Conservation (phyloP, 2,329 filamentous ascomycete species). For the Simplicillium aogashimaense region DNA sequence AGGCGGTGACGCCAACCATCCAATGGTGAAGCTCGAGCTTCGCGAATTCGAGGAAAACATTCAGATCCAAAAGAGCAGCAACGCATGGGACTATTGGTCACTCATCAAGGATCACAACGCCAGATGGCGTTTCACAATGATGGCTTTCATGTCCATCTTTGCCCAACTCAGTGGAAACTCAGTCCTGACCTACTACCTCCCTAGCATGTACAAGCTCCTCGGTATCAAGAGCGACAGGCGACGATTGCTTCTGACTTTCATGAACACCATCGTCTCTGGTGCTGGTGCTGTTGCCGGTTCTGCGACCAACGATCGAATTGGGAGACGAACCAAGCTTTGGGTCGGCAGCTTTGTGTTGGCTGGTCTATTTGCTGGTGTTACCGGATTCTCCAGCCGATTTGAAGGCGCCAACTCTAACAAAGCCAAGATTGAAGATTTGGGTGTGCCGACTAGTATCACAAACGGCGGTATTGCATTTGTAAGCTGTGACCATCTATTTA, state of each 20-base stretch:
- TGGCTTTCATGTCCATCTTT: slow-evolving; percentile 41
- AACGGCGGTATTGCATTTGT: slow-evolving; percentile 36
- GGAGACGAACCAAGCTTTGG: slow-evolving; percentile 34
- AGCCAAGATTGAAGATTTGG: not conserved
- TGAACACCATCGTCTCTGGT: slow-evolving; percentile 34
- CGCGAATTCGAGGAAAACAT: slow-evolving; percentile 28
- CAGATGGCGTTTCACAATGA: slow-evolving; percentile 39
- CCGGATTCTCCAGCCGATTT: slow-evolving; percentile 32
- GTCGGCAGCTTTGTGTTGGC: slow-evolving; percentile 35
- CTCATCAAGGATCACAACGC: slow-evolving; percentile 37
- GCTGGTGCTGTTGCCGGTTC: slow-evolving; percentile 26
- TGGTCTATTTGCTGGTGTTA: slow-evolving; percentile 36
- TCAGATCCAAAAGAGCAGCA: slow-evolving; percentile 29
- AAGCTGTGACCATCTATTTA: slow-evolving; percentile 6
- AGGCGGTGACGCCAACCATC: slow-evolving; percentile 18
- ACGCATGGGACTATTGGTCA: slow-evolving; percentile 43
- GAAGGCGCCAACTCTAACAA: slow-evolving; percentile 16
- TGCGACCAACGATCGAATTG: slow-evolving; percentile 18
- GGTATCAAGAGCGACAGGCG: slow-evolving; percentile 43
- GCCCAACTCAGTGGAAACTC: slow-evolving; percentile 44
- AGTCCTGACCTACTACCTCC: slow-evolving; percentile 43
- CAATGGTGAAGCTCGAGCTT: slow-evolving; percentile 28
- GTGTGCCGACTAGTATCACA: slow-evolving; percentile 22
- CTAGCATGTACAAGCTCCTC: slow-evolving; percentile 37
- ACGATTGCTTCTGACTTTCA: slow-evolving; percentile 34